Percentiles rank a stretch among this genome's conserved stretches.
phyloP scores from a whole-genome alignment of 805 yeast species.

The Metschnikowia gelsemii region DNA sequence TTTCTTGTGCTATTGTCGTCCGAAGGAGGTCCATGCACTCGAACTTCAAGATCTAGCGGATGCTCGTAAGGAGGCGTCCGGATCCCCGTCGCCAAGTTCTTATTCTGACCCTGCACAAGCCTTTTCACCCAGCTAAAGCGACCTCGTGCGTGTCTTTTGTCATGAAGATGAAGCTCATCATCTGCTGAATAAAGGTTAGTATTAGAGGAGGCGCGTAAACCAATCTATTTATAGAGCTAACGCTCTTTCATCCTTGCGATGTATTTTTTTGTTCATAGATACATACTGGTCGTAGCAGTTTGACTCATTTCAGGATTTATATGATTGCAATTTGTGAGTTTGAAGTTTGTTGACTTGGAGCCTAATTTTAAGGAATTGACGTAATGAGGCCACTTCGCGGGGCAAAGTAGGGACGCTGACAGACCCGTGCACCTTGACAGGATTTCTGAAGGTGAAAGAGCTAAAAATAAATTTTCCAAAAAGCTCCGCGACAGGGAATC shows the following conservation, averaged over 20 bases:
- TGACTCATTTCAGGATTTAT: background rate
- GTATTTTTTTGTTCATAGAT: background rate
- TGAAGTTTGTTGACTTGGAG: background rate
- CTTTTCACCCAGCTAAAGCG: slow-evolving; percentile 43
- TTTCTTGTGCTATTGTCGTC: slow-evolving; percentile 4
- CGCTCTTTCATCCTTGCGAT: background rate
- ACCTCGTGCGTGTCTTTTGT: slow-evolving; percentile 31
- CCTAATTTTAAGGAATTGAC: background rate
- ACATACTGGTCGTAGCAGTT: slow-evolving; percentile 1
- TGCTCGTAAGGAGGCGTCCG: slow-evolving; percentile 14
- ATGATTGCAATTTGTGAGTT: background rate
- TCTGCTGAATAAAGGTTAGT: slow-evolving; percentile 8
- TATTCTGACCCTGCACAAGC: slow-evolving; percentile 38
- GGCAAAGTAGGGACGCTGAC: slow-evolving; percentile 2
- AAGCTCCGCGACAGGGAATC: slow-evolving; percentile 7
- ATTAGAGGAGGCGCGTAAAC: background rate
- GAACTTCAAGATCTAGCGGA: background rate
- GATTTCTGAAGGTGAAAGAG: background rate
- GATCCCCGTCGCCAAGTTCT: slow-evolving; percentile 14
- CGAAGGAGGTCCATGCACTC: slow-evolving; percentile 1
- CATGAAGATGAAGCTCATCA: slow-evolving; percentile 16
- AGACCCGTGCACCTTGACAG: slow-evolving; percentile 7
- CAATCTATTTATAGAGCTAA: too few relatives aligned
- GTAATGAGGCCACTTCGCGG: slow-evolving; percentile 6
- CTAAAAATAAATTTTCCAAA: slow-evolving; percentile 1